phyloP scores from a whole-genome alignment of 495 filamentous ascomycete species.

The Hypoxylon crocopeplum region DNA sequence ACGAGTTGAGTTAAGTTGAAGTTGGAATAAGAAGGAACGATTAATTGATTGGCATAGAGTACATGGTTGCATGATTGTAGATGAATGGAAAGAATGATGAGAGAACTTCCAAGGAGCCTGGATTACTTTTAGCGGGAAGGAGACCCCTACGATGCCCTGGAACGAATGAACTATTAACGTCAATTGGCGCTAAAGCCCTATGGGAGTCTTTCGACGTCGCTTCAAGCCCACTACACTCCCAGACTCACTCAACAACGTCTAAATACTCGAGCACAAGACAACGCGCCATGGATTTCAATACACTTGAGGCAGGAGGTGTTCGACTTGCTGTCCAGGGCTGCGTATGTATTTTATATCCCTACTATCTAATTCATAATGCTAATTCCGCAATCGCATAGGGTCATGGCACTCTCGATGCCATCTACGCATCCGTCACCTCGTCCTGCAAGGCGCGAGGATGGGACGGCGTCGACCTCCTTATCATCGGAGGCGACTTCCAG shows the following conservation, averaged over 20 bases:
- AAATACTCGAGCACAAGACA: not conserved
- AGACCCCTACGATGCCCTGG: too few relatives aligned
- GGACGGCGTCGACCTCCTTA: constrained; percentile 79
- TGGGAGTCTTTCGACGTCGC: too few relatives aligned
- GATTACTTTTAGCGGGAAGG: too few relatives aligned
- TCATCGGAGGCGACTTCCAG: constrained; percentile 93
- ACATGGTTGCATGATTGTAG: too few relatives aligned
- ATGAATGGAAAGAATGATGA: not conserved
- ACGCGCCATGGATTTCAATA: constrained; percentile 10
- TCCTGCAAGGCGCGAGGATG: constrained; percentile 71
- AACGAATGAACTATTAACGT: constrained; percentile 4
- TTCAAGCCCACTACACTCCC: too few relatives aligned
- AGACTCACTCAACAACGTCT: not conserved
- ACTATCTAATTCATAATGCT: constrained; percentile 2
- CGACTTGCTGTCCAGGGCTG: constrained; percentile 78
- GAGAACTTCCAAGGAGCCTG: too few relatives aligned
- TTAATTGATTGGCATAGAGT: too few relatives aligned
- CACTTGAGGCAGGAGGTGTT: constrained; percentile 48
- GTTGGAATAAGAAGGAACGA: too few relatives aligned
- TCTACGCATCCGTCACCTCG: constrained; percentile 76
- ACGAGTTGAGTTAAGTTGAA: too few relatives aligned
- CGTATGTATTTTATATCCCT: constrained; percentile 56
- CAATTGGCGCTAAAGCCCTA: constrained; percentile 5
- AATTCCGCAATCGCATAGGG: constrained; percentile 60
- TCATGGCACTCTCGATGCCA: constrained; percentile 87